Evolutionary conservation across 1,284 basidiomycete genomes (phyloP).

Genomic region (Agaricales sp.): DNA sequence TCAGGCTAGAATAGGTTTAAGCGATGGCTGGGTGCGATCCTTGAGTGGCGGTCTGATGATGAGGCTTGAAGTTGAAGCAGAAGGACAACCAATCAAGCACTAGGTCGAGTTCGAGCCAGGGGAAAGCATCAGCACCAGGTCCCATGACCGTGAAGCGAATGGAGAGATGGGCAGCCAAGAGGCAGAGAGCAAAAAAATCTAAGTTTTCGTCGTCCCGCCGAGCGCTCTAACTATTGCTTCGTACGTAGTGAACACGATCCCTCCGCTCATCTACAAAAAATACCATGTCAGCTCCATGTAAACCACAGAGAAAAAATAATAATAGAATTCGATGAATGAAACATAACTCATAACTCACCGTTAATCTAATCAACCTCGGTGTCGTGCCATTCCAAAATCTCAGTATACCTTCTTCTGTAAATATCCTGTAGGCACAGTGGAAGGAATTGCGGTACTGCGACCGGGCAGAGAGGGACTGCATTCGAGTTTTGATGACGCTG

Average conservation of each 20-base stretch:
- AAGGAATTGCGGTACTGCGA: conserved; percentile 86
- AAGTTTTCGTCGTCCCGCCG: conserved; percentile 12
- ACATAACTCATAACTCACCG: conserved; percentile 50
- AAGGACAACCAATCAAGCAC: no score
- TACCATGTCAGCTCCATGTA: not conserved
- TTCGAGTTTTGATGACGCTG: conserved; percentile 94
- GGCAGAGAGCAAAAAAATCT: no score
- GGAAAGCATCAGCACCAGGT: no score
- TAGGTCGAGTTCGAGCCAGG: no score
- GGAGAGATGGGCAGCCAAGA: no score
- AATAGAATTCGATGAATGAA: not conserved
- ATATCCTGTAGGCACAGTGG: conserved; percentile 88
- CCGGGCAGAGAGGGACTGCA: conserved; percentile 87
- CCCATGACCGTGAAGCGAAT: no score
- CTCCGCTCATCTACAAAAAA: conserved; percentile 67
- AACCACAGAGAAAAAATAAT: conserved; percentile 4
- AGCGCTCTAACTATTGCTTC: conserved; percentile 62
- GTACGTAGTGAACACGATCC: conserved; percentile 92
- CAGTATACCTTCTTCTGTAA: conserved; percentile 79
- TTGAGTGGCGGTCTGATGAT: no score
- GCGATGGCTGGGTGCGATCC: no score
- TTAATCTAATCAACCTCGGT: conserved; percentile 74
- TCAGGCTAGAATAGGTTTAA: no score
- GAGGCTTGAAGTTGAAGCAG: no score
- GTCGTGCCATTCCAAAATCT: conserved; percentile 97